phyloP scores from a whole-genome alignment of 2,329 filamentous ascomycete species.

The Cyanodermella asteris region DNA sequence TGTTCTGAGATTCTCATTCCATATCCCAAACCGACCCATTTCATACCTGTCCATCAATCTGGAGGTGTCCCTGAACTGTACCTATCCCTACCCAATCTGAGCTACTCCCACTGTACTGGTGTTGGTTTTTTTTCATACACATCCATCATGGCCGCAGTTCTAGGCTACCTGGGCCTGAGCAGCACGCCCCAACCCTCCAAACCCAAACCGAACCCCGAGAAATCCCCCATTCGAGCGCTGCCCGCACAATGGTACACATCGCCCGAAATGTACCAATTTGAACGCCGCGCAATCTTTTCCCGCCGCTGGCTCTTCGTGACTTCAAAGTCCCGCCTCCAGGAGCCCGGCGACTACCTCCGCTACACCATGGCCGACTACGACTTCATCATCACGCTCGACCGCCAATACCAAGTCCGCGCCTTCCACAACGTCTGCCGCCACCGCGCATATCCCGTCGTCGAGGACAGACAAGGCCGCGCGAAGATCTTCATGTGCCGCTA shows the following conservation, averaged over 20 bases:
- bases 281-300: constrained; percentile 35
- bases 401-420: constrained; percentile 30
- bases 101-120: too few species aligned
- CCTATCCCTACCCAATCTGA: too few species aligned
- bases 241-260: constrained; percentile 32
- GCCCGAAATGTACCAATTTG: constrained; percentile 33
- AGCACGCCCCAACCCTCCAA: too few species aligned
- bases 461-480: constrained; percentile 26
- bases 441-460: constrained; percentile 36
- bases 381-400: constrained; percentile 30
- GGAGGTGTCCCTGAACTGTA: too few species aligned
- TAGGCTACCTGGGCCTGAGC: too few species aligned
- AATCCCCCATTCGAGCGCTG: constrained; percentile 20
- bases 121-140: too few species aligned
- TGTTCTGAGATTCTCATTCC: too few species aligned
- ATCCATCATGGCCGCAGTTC: too few species aligned
- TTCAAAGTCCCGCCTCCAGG: constrained; percentile 25
- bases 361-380: constrained; percentile 34
- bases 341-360: constrained; percentile 34
- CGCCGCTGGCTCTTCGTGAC: too few species aligned
- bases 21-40: too few species aligned
- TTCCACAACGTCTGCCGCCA: constrained; percentile 44
- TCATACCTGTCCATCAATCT: too few species aligned
- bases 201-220: too few species aligned
- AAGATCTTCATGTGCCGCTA: constrained; percentile 37